phyloP scores from a whole-genome alignment of 176 grass and related monocot genomes.

The Lolium multiflorum region DNA sequence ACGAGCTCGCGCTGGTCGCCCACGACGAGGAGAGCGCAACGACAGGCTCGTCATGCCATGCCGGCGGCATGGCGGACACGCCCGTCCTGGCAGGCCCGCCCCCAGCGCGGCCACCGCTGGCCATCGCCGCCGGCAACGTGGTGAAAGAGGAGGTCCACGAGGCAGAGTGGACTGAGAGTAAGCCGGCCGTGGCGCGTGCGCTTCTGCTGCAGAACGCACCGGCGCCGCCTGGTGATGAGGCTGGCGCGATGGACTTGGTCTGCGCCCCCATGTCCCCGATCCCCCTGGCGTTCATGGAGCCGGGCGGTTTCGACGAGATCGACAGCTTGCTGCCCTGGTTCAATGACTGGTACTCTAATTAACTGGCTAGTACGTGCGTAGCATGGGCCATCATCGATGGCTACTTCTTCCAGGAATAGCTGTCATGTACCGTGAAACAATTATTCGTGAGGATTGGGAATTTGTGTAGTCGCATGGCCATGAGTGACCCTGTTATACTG shows the following conservation, averaged over 20 bases:
- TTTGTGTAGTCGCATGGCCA: neutral
- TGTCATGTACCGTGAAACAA: neutral
- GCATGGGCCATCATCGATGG: neutral
- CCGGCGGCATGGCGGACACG: neutral
- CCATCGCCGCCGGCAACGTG: neutral
- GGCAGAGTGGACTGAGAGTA: neutral
- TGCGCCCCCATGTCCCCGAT: constrained; percentile 16
- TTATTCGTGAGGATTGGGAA: neutral
- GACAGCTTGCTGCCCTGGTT: constrained; percentile 47
- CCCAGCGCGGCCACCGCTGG: neutral
- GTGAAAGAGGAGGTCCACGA: neutral
- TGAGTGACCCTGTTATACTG: neutral
- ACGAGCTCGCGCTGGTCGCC: constrained; percentile 12
- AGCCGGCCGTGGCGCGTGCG: constrained; percentile 5
- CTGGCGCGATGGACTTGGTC: constrained; percentile 4
- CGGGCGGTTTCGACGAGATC: constrained; percentile 38
- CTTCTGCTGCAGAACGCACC: constrained; percentile 1
- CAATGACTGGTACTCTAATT: constrained; percentile 32
- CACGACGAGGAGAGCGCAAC: constrained; percentile 41
- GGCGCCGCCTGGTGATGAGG: neutral
- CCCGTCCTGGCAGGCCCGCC: neutral
- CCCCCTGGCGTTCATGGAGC: constrained; percentile 33
- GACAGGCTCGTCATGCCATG: constrained; percentile 19
- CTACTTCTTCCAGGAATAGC: neutral
- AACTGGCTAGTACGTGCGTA: neutral